Base-by-base conservation (phyloP, 129 eudicot species). In the Smallanthus sonchifolius region DNA sequence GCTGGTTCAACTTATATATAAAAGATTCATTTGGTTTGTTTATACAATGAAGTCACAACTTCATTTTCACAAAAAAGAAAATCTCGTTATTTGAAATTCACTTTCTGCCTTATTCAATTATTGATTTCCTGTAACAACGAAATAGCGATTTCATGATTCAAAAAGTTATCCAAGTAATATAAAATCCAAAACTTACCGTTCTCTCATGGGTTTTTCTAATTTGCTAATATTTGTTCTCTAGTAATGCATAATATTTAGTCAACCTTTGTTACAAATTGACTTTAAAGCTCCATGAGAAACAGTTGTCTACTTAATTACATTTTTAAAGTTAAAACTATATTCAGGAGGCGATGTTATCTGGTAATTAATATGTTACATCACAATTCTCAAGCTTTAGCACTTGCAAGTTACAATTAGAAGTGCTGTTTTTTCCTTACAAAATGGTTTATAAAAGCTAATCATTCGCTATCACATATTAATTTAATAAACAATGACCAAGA, bases 321-420 rank as follows among this genome's bases (percentile, higher is more conserved):
- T 24, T 24, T 24, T 24, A 24, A 56, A 19, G 32, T 57, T 57
- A 63, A 47, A 34, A 43, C 73, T 7, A 67, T 7, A 67, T 14
- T 59, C 44, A 59, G 39, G 68, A 43, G 43, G 65, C 38, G 14
- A 71, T 13, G 36, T 54, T 70, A 81, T 47, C 69, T 69, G 60
- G 38, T 62, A 76, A 69, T 77, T 62, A 76, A 69, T 77, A 75
- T 70, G 77, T 84, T 77, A 63, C 81, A 78, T 78, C 79, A 61
- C 24, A 60, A 62, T 40, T 56, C 47, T 19, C 16, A 13, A 52
- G 65, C 68, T 68, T 73, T 60, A 67, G 69, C 83, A 81, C 65
- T 85, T 75, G 65, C 64, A 55, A 78, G 79, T 79, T 69, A 80
- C 44, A 54, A 66, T 56, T 75, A 16, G 35, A 44, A 67, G 83